Conservation (phyloP, 106 monocot genomes). For the Vanilla planifolia region DNA sequence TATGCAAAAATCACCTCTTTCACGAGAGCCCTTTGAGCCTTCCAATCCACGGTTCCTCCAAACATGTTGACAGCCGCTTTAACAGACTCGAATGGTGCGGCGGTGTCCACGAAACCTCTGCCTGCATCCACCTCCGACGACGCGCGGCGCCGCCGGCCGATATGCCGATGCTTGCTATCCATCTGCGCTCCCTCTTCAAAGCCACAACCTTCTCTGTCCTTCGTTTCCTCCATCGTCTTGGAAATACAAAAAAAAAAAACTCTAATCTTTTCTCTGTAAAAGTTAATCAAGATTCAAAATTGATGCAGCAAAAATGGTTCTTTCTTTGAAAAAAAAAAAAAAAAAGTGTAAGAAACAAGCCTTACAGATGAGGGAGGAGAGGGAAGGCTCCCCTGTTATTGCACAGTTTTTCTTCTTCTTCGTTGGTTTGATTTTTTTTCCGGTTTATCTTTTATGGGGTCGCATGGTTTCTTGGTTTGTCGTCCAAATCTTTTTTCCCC, state of each 20-base stretch:
- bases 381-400: too few species aligned
- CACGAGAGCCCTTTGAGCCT: constrained; percentile 31
- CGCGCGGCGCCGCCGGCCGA: background rate
- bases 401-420: background rate
- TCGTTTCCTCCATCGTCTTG: constrained; percentile 2
- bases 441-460: too few species aligned
- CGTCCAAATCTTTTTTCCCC: background rate
- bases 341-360: background rate
- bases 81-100: constrained; percentile 64
- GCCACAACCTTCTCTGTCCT: background rate
- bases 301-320: too few species aligned
- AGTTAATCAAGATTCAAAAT: too few species aligned
- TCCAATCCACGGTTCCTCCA: constrained; percentile 73
- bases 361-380: background rate
- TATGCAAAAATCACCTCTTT: constrained; percentile 47
- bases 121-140: background rate
- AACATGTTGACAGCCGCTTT: constrained; percentile 60
- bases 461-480: background rate
- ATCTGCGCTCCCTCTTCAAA: background rate
- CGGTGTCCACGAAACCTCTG: constrained; percentile 48
- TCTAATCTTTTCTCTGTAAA: too few species aligned
- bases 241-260: too few species aligned
- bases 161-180: background rate
- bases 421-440: background rate
- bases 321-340: background rate